These are phyloP conservation scores for Cardamine chenopodiifolia DNA, from an alignment of 345 rosid species.

Conservation along the genomic window DNA sequence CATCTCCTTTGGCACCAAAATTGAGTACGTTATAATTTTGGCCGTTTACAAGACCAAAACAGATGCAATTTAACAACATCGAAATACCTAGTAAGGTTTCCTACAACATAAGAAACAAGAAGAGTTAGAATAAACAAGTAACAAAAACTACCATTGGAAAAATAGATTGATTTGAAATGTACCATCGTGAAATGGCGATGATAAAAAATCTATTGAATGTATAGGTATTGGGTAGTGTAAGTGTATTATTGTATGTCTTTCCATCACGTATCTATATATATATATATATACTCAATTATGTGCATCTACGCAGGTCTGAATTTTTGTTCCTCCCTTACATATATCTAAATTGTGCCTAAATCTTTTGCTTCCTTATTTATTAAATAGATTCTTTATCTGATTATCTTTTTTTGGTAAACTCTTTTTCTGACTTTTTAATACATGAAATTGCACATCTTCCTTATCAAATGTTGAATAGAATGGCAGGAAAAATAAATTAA, in stretches of 20 bases:
- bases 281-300: neutral
- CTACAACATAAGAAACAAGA: neutral
- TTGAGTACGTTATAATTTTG: slow-evolving; percentile 33
- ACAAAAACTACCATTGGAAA: neutral
- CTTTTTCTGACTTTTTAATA: neutral
- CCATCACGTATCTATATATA: neutral
- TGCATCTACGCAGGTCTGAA: neutral
- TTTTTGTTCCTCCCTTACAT: neutral
- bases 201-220: neutral
- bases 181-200: slow-evolving; percentile 25
- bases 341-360: neutral
- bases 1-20: slow-evolving; percentile 34
- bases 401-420: neutral
- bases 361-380: neutral
- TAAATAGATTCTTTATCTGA: neutral
- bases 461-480: neutral
- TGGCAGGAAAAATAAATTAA: neutral
- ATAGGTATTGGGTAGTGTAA: neutral
- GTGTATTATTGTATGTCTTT: neutral
- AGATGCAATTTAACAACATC: slow-evolving; percentile 6
- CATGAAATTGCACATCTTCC: neutral
- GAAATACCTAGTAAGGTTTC: neutral
- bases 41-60: slow-evolving; percentile 7
- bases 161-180: neutral
- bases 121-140: slow-evolving; percentile 16